Conservation (phyloP, 495 filamentous ascomycete species). For the Talaromyces stipitatus region DNA sequence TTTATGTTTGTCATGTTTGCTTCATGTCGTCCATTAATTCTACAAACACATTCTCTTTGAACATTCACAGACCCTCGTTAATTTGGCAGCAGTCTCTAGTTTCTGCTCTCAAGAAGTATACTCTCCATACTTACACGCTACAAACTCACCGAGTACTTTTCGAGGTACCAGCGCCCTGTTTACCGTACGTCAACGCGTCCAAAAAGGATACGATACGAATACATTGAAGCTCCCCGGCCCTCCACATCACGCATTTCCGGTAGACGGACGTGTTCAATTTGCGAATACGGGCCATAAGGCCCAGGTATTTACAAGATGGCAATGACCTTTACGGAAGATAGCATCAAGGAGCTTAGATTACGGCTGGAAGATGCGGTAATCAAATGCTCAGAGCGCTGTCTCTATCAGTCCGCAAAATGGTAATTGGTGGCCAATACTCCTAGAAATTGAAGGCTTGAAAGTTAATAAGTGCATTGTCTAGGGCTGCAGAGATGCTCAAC, state of each 20-base stretch:
- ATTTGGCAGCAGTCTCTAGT: background rate
- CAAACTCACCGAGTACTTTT: background rate
- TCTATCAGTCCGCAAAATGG: slow-evolving; percentile 98
- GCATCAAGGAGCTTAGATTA: slow-evolving; percentile 44
- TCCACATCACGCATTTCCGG: background rate
- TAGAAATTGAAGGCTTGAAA: background rate
- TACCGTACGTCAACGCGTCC: background rate
- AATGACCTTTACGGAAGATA: slow-evolving; percentile 28
- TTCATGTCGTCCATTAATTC: background rate
- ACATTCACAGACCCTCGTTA: background rate
- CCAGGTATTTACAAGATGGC: slow-evolving; percentile 19
- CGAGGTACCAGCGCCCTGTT: background rate
- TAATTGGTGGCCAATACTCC: slow-evolving; percentile 26
- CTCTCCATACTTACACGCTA: background rate
- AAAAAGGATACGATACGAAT: background rate
- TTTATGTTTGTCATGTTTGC: background rate
- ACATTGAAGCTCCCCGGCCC: background rate
- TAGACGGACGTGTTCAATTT: background rate
- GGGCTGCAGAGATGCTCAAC: slow-evolving; percentile 91
- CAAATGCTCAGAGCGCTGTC: slow-evolving; percentile 87
- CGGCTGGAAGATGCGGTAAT: slow-evolving; percentile 76
- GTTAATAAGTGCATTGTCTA: slow-evolving; percentile 21
- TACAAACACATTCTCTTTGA: background rate
- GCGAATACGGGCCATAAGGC: background rate
- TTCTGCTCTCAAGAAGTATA: background rate